These are phyloP conservation scores for Quercus engelmannii DNA, from an alignment of 306 rosid genomes.

Conservation along the genomic window DNA sequence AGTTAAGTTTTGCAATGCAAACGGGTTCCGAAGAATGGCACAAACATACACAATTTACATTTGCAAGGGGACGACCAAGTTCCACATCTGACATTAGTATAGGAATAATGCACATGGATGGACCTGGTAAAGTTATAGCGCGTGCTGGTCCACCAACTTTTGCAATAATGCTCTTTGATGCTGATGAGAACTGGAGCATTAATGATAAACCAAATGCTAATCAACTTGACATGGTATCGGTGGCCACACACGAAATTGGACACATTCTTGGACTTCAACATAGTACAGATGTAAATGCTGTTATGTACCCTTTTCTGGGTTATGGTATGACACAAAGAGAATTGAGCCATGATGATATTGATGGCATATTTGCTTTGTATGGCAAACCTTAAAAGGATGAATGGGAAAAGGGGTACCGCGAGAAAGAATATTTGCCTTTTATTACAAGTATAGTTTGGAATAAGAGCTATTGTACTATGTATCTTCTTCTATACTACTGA, in stretches of 20 bases:
- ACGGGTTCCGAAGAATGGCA: neutral
- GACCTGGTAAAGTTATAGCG: neutral
- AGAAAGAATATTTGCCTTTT: too few species aligned
- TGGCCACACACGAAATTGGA: constrained; percentile 26
- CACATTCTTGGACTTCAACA: constrained; percentile 28
- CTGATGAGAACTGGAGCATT: constrained; percentile 7
- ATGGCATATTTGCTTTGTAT: neutral
- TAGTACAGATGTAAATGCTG: neutral
- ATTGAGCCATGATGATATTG: neutral
- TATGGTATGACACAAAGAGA: neutral
- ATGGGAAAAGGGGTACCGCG: too few species aligned
- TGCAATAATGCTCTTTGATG: constrained; percentile 14
- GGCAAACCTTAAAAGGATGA: too few species aligned
- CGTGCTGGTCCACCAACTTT: neutral
- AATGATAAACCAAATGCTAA: neutral
- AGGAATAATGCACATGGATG: neutral
- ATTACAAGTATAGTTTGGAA: too few species aligned
- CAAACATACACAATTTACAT: neutral
- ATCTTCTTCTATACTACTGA: too few species aligned
- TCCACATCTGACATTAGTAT: neutral
- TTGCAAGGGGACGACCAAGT: neutral
- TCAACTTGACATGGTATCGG: neutral
- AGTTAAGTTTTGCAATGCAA: neutral
- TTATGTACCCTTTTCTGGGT: neutral
- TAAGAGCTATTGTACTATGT: too few species aligned